A percentile compares a stretch with the other conserved stretches of the same genome.
phyloP scores from a whole-genome alignment of 1,139 yeast species.

The Blastobotrys indianensis region DNA sequence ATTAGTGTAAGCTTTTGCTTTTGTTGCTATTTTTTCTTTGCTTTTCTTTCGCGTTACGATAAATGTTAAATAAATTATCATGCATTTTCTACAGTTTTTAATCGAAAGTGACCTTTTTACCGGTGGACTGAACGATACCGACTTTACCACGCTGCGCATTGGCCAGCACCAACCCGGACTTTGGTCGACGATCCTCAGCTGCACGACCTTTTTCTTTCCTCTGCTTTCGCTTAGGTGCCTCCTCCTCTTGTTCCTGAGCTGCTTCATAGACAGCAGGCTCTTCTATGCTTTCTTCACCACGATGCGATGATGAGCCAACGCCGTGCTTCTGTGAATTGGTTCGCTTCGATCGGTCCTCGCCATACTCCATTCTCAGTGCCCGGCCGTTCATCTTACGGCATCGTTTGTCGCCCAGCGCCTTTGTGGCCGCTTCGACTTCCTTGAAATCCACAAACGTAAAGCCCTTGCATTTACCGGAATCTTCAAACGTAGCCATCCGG shows the following conservation, averaged over 20 bases:
- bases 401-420: constrained; percentile 68
- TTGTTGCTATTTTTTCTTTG: background rate
- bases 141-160: constrained; percentile 85
- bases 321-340: constrained; percentile 41
- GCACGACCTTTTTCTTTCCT: background rate
- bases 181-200: constrained; percentile 22
- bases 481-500: constrained; percentile 97
- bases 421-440: constrained; percentile 73
- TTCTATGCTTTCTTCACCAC: constrained; percentile 16
- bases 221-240: constrained; percentile 24
- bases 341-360: constrained; percentile 89
- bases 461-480: constrained; percentile 93
- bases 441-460: constrained; percentile 88
- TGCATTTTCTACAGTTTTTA: constrained; percentile 11
- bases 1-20: too few relatives aligned
- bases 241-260: constrained; percentile 9
- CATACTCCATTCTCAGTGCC: constrained; percentile 80
- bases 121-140: constrained; percentile 84
- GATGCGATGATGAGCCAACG: constrained; percentile 14
- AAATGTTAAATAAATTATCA: background rate
- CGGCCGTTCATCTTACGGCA: constrained; percentile 67
- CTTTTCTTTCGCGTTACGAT: background rate
- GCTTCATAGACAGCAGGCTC: constrained; percentile 6
- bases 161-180: constrained; percentile 85
- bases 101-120: constrained; percentile 73